Evolutionary conservation across 2,329 filamentous ascomycete species (phyloP).

Genomic region (Colletotrichum falcatum): DNA sequence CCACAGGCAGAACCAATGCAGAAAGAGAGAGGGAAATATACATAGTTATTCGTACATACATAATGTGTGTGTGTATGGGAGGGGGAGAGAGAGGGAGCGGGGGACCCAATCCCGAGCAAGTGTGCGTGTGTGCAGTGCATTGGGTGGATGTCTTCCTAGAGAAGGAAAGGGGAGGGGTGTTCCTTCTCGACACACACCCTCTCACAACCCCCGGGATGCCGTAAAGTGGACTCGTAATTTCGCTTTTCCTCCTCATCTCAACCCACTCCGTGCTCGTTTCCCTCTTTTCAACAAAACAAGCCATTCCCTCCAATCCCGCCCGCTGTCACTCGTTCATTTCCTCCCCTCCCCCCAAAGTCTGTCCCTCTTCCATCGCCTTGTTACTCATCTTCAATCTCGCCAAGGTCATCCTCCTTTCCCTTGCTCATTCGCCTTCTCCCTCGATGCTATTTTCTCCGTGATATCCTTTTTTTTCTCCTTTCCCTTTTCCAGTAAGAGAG

Average conservation of each 20-base stretch:
- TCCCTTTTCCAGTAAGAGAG: slow-evolving; percentile 16
- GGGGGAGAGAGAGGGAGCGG: neutral
- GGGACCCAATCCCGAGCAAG: neutral
- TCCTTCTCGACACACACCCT: slow-evolving; percentile 35
- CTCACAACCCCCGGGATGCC: slow-evolving; percentile 38
- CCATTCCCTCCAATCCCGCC: slow-evolving; percentile 50
- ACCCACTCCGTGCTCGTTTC: slow-evolving; percentile 45
- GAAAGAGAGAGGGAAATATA: neutral
- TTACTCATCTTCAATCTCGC: slow-evolving; percentile 41
- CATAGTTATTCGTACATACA: too few relatives aligned
- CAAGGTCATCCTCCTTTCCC: slow-evolving; percentile 36
- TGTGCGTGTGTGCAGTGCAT: neutral
- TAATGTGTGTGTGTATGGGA: too few relatives aligned
- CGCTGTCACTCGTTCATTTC: slow-evolving; percentile 54
- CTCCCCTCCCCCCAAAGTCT: slow-evolving; percentile 49
- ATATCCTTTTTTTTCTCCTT: slow-evolving; percentile 34
- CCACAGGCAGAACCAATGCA: neutral
- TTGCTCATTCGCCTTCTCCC: slow-evolving; percentile 30
- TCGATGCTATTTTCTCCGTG: slow-evolving; percentile 38
- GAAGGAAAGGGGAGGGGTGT: neutral
- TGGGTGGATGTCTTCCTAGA: neutral
- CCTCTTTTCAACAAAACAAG: slow-evolving; percentile 57
- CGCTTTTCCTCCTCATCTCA: slow-evolving; percentile 44
- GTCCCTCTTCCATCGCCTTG: slow-evolving; percentile 34
- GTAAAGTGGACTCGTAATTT: slow-evolving; percentile 41